Base-by-base conservation (phyloP, 805 yeast genomes). In the Yarrowia porcina region DNA sequence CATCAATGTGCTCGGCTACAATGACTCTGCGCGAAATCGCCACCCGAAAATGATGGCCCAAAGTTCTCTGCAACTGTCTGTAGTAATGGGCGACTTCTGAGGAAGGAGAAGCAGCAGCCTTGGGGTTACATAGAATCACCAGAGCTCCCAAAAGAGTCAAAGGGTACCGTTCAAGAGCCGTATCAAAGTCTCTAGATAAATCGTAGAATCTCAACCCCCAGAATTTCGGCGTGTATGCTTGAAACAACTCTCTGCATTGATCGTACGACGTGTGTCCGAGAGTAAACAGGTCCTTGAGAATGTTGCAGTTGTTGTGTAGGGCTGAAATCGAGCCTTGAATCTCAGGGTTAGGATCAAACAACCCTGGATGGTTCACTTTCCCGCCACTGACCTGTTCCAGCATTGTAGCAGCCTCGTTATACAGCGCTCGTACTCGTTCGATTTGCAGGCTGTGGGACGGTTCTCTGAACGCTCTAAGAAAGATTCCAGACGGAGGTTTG, bases 161-260 rank as follows among this genome's bases (percentile, higher is more conserved):
- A 9, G 61, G 61, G 39, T 56, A 56, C 15, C 61, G 47, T 21
- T 56, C 61, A 12, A 56, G 39, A 2, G 49, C 47, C 3, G 47
- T 41, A 20, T 56, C 61, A 17, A 56, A 56, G 39, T 39, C 49
- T 0, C 61, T 27, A 2, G 49, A 28, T 6, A 56, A 39, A 7
- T 56, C 61, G 23, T 39, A 56, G 30, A 56, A 30, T n/a, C 61
- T 38, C 20, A 56, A 39, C 7, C 61, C 61, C 61, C 61, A 56
- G 38, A 39, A 56, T 28, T 41, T 39, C 3, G 61, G 47, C 17
- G 49, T n/a, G 61, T 56, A 41, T 1, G 30, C 50, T 3, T 17
- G 32, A 12, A 35, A 41, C 38, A 56, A 30, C 9, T 56, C 61
- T 15, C 49, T 1, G 21, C 49, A 39, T 30, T 39, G 49, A 23